Evolutionary conservation across 495 filamentous ascomycete genomes (phyloP).

Genomic region (Neurospora africana): DNA sequence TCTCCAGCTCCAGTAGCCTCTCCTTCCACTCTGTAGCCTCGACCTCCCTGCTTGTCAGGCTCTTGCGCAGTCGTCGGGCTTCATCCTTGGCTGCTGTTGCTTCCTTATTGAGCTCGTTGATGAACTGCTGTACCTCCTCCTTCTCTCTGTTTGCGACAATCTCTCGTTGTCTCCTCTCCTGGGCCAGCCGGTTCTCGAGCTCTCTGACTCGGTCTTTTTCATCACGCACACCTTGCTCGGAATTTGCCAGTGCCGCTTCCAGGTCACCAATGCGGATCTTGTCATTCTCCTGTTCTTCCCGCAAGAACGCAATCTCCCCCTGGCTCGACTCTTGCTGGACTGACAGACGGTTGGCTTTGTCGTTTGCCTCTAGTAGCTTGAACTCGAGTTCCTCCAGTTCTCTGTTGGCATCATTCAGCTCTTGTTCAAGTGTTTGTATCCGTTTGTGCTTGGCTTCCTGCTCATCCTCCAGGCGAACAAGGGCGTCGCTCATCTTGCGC

Average conservation of each 20-base stretch:
- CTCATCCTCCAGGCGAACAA: constrained; percentile 80
- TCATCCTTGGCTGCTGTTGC: constrained; percentile 78
- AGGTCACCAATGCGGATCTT: constrained; percentile 97
- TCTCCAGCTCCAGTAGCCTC: constrained; percentile 78
- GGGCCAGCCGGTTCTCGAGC: constrained; percentile 63
- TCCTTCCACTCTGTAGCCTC: constrained; percentile 86
- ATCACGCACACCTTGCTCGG: constrained; percentile 59
- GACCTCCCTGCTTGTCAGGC: constrained; percentile 69
- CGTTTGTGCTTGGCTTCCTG: constrained; percentile 51
- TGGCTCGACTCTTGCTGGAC: constrained; percentile 90
- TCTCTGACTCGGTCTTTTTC: constrained; percentile 73
- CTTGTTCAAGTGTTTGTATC: constrained; percentile 63
- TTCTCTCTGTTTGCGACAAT: constrained; percentile 77
- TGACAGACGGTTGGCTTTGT: constrained; percentile 72
- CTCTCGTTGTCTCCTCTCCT: constrained; percentile 78
- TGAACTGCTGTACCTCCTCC: constrained; percentile 61
- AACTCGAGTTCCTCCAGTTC: constrained; percentile 70
- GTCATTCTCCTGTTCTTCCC: constrained; percentile 94
- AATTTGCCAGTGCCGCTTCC: constrained; percentile 65
- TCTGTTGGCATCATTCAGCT: constrained; percentile 61
- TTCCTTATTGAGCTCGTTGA: constrained; percentile 79
- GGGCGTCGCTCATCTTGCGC: constrained; percentile 73
- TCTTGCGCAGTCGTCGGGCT: constrained; percentile 66
- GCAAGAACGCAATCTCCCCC: constrained; percentile 85
- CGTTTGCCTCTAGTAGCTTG: constrained; percentile 65